phyloP scores from a whole-genome alignment of 108 stramenopile genomes.

The Skeletonema menzelii region DNA sequence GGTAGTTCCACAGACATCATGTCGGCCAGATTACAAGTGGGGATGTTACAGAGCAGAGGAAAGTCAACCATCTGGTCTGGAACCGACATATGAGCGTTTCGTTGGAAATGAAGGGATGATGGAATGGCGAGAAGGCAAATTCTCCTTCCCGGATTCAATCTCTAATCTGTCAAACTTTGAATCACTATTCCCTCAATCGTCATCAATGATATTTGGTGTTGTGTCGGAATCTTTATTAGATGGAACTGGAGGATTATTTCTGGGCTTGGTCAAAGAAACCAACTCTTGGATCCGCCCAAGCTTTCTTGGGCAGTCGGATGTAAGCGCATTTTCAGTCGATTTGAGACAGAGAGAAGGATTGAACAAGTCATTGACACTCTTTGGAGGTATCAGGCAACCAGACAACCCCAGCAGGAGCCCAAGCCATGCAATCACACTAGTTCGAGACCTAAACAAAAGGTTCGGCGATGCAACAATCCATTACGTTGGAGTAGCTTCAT shows the following conservation, averaged over 20 bases:
- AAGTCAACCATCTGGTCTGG: slow-evolving; percentile 7
- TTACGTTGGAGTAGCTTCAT: slow-evolving; percentile 55
- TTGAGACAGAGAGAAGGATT: slow-evolving; percentile 19
- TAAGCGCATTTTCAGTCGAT: slow-evolving; percentile 39
- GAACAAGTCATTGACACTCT: slow-evolving; percentile 43
- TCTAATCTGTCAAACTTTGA: neutral
- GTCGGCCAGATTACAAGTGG: slow-evolving; percentile 24
- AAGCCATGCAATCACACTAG: slow-evolving; percentile 47
- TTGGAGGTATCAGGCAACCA: slow-evolving; percentile 11
- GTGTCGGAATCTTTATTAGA: slow-evolving; percentile 38
- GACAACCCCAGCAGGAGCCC: neutral
- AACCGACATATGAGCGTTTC: slow-evolving; percentile 32
- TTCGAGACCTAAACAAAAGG: slow-evolving; percentile 42
- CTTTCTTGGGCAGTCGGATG: slow-evolving; percentile 44
- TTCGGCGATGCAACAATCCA: slow-evolving; percentile 70
- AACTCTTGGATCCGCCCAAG: slow-evolving; percentile 43
- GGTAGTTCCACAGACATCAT: slow-evolving; percentile 33
- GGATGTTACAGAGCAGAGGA: slow-evolving; percentile 37
- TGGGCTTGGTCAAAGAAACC: slow-evolving; percentile 46
- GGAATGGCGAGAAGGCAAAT: slow-evolving; percentile 39
- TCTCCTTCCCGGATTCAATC: slow-evolving; percentile 6
- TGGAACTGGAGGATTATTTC: slow-evolving; percentile 45
- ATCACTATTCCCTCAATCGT: slow-evolving; percentile 21
- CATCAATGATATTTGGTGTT: slow-evolving; percentile 42
- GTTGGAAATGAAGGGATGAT: slow-evolving; percentile 43